Base-by-base conservation (phyloP, 2,329 filamentous ascomycete genomes). In the Diaporthe destruens region DNA sequence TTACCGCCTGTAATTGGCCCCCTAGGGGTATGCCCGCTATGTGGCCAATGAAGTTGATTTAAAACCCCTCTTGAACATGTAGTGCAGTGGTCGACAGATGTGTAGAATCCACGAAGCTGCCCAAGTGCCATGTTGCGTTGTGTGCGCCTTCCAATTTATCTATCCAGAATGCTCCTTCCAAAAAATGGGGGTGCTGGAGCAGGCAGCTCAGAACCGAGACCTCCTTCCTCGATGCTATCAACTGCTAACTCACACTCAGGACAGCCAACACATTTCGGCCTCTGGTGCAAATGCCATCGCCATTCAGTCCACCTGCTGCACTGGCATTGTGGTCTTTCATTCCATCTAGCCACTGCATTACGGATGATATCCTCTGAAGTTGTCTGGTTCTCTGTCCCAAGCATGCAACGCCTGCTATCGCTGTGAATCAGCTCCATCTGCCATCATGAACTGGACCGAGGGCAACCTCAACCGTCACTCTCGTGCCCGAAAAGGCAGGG, bases 401-500 rank as follows among this genome's bases (percentile, higher is more conserved):
- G 12, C 47, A 29, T n/a, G 36, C 9, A 16, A 42, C 16, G 39
- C 39, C 34, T 61, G n/a, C 34, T n/a, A 20, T 5, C 54, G 18
- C 6, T n/a, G 9, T 42, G 23, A 34, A 32, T 9, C 16, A 1
- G 25, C 34, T 61, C 34, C 23, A 23, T 16, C 6, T 34, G n/a
- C 55, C 51, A 69, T 25, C 69, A 87, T 87, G 85, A 87, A 87
- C 76, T 87, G 85, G 85, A 87, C 85, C 3, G 85, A 86, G 74
- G 84, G 85, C 36, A 84, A 80, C 61, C 80, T 87, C 54, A 81
- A 82, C 53, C 84, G 84, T 72, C 82, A 85, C 76, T 82, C 80
- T 72, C 83, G 80, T 12, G 78, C 78, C 49, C 78, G 77, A 51
- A 77, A 79, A 72, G 79, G 79, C 68, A 83, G 82, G 55, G 77